A percentile compares a stretch with the other conserved stretches of the same genome.
These are phyloP conservation scores for Cladorrhinum samala DNA, from an alignment of 495 filamentous ascomycete species.

Conservation along the genomic window DNA sequence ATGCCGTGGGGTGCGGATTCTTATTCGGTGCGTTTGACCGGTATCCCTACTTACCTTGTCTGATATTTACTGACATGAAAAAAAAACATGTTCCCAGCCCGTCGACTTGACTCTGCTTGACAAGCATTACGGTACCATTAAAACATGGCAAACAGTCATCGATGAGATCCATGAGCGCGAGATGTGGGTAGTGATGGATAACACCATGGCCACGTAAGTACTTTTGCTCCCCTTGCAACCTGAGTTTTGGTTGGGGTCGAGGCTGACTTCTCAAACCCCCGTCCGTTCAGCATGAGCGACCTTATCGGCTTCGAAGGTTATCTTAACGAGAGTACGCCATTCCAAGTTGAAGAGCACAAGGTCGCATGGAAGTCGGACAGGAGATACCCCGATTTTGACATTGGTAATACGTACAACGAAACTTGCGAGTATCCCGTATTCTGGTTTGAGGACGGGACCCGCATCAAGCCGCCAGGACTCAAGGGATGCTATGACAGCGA, in stretches of 20 bases:
- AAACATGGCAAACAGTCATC: constrained; percentile 58
- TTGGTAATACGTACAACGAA: constrained; percentile 51
- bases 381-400: constrained; percentile 58
- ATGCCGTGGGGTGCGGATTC: constrained; percentile 64
- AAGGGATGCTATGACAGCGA: constrained; percentile 63
- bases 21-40: constrained; percentile 39
- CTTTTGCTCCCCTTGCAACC: not conserved
- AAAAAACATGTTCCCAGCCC: constrained; percentile 33
- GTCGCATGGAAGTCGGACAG: constrained; percentile 53
- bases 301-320: constrained; percentile 63
- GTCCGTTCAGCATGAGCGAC: constrained; percentile 50
- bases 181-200: constrained; percentile 70
- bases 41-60: too few relatives aligned
- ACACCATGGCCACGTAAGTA: constrained; percentile 57
- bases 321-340: constrained; percentile 60
- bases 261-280: constrained; percentile 1
- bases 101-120: constrained; percentile 66
- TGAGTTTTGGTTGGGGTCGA: not conserved
- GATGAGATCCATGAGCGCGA: constrained; percentile 57
- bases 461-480: constrained; percentile 43
- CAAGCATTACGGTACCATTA: constrained; percentile 60
- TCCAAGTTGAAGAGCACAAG: constrained; percentile 50
- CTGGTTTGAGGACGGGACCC: constrained; percentile 58
- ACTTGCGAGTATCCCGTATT: constrained; percentile 61
- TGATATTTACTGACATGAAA: not conserved